phyloP scores from a whole-genome alignment of 2,329 filamentous ascomycete species.

The Scedosporium boydii region DNA sequence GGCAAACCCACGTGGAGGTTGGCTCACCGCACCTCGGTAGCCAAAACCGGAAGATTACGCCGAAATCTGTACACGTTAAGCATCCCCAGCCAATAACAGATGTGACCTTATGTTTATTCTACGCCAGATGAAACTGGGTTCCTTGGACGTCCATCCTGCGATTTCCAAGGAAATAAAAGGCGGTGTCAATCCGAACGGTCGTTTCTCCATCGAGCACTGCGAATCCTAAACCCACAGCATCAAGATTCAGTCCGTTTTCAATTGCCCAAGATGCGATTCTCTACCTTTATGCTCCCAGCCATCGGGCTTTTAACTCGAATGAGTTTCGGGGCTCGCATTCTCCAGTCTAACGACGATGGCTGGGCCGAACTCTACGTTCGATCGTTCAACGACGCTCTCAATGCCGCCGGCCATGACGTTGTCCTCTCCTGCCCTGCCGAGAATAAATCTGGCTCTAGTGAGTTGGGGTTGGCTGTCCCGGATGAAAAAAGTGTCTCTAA shows the following conservation, averaged over 20 bases:
- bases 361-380: constrained; percentile 63
- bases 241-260: too few relatives aligned
- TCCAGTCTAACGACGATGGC: constrained; percentile 64
- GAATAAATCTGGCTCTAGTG: constrained; percentile 54
- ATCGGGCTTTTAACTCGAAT: not conserved
- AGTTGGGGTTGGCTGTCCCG: constrained; percentile 13
- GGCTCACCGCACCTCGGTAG: not conserved
- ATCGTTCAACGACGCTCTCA: constrained; percentile 46
- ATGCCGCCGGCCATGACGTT: constrained; percentile 45
- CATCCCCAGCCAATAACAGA: not conserved
- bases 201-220: not conserved
- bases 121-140: not conserved
- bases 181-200: not conserved
- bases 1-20: too few relatives aligned
- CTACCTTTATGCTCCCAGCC: not conserved
- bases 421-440: constrained; percentile 58
- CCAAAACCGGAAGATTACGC: not conserved
- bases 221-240: not conserved
- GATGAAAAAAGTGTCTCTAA: constrained; percentile 3
- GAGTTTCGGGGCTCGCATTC: constrained; percentile 31
- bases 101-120: not conserved
- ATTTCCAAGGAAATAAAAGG: not conserved
- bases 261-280: not conserved
- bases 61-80: not conserved
- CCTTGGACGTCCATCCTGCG: not conserved